phyloP scores from a whole-genome alignment of 2,329 filamentous ascomycete species.

The Aurifilum marmelostoma region DNA sequence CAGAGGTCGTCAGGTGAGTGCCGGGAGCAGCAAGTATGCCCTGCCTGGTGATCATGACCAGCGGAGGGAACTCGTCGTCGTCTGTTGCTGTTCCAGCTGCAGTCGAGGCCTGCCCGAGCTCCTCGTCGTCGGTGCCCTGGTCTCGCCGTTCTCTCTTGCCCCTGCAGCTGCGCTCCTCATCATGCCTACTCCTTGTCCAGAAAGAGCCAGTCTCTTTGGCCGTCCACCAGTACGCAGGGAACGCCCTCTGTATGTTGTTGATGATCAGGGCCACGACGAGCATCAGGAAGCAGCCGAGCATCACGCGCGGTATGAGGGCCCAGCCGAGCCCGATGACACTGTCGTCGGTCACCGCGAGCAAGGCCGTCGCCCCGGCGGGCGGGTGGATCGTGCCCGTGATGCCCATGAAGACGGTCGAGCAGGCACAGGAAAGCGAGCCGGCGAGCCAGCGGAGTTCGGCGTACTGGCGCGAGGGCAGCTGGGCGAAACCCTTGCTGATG shows the following conservation, averaged over 20 bases:
- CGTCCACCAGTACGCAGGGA: conserved; percentile 74
- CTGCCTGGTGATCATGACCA: conserved; percentile 14
- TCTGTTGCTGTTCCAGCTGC: background rate
- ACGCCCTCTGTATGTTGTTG: conserved; percentile 71
- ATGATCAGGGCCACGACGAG: conserved; percentile 63
- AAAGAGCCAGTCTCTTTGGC: conserved; percentile 41
- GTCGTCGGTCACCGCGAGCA: conserved; percentile 66
- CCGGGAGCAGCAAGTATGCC: conserved; percentile 12
- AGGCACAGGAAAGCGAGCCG: conserved; percentile 66
- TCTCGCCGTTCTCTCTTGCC: background rate
- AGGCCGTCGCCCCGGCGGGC: conserved; percentile 73
- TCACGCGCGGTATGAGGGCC: conserved; percentile 66
- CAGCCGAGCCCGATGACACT: conserved; percentile 64
- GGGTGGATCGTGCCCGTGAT: conserved; percentile 74
- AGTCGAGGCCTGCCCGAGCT: background rate
- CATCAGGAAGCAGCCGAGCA: conserved; percentile 65
- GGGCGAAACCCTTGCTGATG: conserved; percentile 67
- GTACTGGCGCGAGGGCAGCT: conserved; percentile 45
- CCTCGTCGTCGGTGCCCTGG: background rate
- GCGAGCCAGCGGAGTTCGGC: conserved; percentile 64
- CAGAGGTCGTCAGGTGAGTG: conserved; percentile 17
- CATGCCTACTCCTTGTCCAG: conserved; percentile 26
- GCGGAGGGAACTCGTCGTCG: background rate
- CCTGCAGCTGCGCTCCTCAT: background rate
- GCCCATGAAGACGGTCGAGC: conserved; percentile 66